Conservation (phyloP, 2,329 filamentous ascomycete species). For the Penicillium capsulatum region DNA sequence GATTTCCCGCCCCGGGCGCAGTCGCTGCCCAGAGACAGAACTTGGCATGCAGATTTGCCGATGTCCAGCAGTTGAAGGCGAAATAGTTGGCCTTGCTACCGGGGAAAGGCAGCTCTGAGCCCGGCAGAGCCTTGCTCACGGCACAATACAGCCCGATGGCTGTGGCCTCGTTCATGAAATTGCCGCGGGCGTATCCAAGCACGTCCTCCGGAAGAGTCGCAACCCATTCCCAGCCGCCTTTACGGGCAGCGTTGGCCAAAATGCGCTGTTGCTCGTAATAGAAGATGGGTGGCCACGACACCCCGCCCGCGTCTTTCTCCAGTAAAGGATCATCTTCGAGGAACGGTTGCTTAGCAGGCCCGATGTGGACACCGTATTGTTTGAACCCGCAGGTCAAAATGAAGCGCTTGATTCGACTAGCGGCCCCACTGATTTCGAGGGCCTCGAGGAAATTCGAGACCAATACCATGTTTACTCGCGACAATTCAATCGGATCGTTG, state of each 20-base stretch:
- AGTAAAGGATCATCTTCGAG: no score
- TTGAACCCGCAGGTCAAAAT: no score
- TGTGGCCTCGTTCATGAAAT: slow-evolving; percentile 43
- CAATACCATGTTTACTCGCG: background rate
- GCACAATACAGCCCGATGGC: slow-evolving; percentile 41
- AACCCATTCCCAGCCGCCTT: slow-evolving; percentile 40
- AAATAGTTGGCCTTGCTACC: slow-evolving; percentile 33
- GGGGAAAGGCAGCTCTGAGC: slow-evolving; percentile 33
- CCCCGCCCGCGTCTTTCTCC: no score
- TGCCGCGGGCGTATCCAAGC: slow-evolving; percentile 41
- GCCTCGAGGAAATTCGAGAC: background rate
- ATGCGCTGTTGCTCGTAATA: no score
- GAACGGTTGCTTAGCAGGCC: no score
- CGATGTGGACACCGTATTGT: no score
- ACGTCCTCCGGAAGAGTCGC: slow-evolving; percentile 47
- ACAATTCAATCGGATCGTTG: background rate
- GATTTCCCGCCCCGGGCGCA: slow-evolving; percentile 28
- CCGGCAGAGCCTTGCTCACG: slow-evolving; percentile 28
- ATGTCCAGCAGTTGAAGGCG: slow-evolving; percentile 34
- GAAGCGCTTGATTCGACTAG: no score
- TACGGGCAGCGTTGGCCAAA: no score
- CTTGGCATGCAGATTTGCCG: slow-evolving; percentile 32
- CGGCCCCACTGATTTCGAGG: background rate
- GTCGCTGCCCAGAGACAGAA: slow-evolving; percentile 38
- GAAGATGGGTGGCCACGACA: no score